Percentiles rank a stretch among this genome's conserved stretches.
phyloP scores from a whole-genome alignment of 441 rosid species.

The Eutrema salsugineum region DNA sequence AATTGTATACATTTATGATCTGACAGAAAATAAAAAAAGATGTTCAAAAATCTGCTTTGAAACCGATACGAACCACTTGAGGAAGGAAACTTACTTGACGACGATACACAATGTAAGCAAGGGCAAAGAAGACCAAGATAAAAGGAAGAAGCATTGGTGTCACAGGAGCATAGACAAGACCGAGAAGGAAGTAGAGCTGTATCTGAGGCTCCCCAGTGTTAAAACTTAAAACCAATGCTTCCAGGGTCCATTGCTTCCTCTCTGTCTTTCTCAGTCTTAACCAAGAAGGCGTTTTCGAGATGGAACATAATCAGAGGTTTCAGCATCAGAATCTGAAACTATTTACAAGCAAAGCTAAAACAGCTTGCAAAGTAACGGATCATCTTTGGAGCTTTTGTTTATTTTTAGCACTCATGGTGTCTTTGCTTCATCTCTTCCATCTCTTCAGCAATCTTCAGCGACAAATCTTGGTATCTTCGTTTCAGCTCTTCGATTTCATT shows the following conservation, averaged over 20 bases:
- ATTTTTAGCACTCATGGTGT: background rate
- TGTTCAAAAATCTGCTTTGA: background rate
- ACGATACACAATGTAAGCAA: constrained; percentile 77
- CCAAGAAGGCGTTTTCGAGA: constrained; percentile 82
- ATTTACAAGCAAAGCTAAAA: constrained; percentile 8
- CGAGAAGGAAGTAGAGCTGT: constrained; percentile 82
- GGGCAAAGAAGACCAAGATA: constrained; percentile 71
- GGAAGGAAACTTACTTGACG: constrained; percentile 62
- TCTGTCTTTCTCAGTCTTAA: constrained; percentile 93
- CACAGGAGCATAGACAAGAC: constrained; percentile 80
- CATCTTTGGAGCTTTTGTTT: background rate
- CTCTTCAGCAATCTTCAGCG: constrained; percentile 5
- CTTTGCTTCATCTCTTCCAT: background rate
- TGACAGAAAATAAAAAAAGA: constrained; percentile 9
- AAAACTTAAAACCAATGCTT: constrained; percentile 79
- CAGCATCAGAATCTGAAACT: constrained; percentile 46
- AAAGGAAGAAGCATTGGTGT: constrained; percentile 89
- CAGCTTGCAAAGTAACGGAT: background rate
- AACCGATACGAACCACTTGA: background rate
- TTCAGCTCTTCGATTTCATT: background rate
- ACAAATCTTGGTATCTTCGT: no score
- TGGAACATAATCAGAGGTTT: constrained; percentile 76
- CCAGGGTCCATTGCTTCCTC: constrained; percentile 95
- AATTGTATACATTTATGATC: constrained; percentile 89
- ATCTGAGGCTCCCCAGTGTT: constrained; percentile 84